Percentiles rank a stretch among this genome's conserved stretches.
Evolutionary conservation across 305 asterid species (phyloP).

Genomic region (Fraxinus floribunda): DNA sequence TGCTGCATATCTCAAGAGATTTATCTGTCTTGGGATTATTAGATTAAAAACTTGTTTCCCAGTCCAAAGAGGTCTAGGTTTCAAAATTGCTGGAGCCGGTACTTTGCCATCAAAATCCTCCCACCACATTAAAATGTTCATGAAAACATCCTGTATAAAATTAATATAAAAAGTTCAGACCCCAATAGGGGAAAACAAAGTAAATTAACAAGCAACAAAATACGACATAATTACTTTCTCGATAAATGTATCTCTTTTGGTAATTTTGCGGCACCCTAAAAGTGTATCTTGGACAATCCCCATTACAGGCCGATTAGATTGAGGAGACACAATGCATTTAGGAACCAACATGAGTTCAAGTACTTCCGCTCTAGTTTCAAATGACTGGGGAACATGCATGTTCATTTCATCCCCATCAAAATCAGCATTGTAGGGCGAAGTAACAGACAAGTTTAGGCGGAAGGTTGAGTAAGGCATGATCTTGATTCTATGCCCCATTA

Average conservation of each 20-base stretch:
- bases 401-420: slow-evolving; percentile 99
- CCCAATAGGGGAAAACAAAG: not conserved
- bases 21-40: slow-evolving; percentile 91
- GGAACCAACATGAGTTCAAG: slow-evolving; percentile 98
- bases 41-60: slow-evolving; percentile 96
- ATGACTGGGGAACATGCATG: slow-evolving; percentile 99
- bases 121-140: slow-evolving; percentile 99
- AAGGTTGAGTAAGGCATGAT: slow-evolving; percentile 99
- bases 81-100: slow-evolving; percentile 93
- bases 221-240: slow-evolving; percentile 58
- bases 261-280: slow-evolving; percentile 91
- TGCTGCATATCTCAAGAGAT: slow-evolving; percentile 79
- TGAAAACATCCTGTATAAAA: slow-evolving; percentile 81
- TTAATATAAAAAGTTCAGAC: slow-evolving; percentile 6
- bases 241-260: slow-evolving; percentile 93
- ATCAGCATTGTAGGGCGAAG: slow-evolving; percentile 99
- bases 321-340: slow-evolving; percentile 95
- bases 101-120: slow-evolving; percentile 99
- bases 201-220: not conserved
- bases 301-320: slow-evolving; percentile 95
- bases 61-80: slow-evolving; percentile 98
- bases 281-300: slow-evolving; percentile 98
- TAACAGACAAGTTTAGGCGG: slow-evolving; percentile 90
- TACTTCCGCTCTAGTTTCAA: slow-evolving; percentile 99
- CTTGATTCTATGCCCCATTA: slow-evolving; percentile 97